Percentiles rank a stretch among this genome's conserved stretches.
These are phyloP conservation scores for Diaporthe sp. DNA, from an alignment of 2,329 filamentous ascomycete species.

Conservation along the genomic window DNA sequence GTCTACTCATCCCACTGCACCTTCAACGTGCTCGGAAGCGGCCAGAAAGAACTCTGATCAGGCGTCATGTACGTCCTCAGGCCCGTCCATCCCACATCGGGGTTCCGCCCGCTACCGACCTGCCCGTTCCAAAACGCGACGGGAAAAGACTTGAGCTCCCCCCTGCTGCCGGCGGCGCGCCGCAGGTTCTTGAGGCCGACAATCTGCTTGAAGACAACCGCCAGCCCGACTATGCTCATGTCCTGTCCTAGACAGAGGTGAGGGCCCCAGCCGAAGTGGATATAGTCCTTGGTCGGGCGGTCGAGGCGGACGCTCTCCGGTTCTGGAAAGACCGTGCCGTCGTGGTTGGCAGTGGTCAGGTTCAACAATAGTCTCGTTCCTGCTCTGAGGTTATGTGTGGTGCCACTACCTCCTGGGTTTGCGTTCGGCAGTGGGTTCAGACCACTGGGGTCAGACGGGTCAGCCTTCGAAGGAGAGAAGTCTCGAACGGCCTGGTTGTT, in stretches of 20 bases:
- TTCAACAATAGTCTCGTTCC: conserved; percentile 58
- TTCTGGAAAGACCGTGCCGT: conserved; percentile 59
- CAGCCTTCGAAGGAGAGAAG: conserved; percentile 38
- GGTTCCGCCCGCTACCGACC: conserved; percentile 25
- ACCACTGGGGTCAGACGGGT: conserved; percentile 36
- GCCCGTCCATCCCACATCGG: conserved; percentile 36
- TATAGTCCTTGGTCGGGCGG: conserved; percentile 60
- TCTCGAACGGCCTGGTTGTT: conserved; percentile 43
- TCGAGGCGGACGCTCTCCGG: conserved; percentile 60
- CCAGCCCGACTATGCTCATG: conserved; percentile 45
- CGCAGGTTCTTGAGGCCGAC: conserved; percentile 40
- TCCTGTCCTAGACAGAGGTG: conserved; percentile 63
- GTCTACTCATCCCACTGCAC: conserved; percentile 38
- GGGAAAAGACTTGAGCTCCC: conserved; percentile 38
- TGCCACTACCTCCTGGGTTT: conserved; percentile 40
- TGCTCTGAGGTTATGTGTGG: conserved; percentile 31
- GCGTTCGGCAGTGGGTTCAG: conserved; percentile 36
- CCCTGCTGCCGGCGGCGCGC: conserved; percentile 39
- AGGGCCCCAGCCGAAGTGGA: conserved; percentile 62
- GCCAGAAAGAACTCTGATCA: conserved; percentile 41
- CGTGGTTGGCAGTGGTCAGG: conserved; percentile 59
- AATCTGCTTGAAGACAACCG: conserved; percentile 40
- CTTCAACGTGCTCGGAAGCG: conserved; percentile 39
- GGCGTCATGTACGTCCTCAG: conserved; percentile 40
- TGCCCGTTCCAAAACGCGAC: conserved; percentile 38